Evolutionary conservation across 306 rosid species (phyloP), one percentile per base, ranked within the genome.

Genomic region (Lablab purpureus): DNA sequence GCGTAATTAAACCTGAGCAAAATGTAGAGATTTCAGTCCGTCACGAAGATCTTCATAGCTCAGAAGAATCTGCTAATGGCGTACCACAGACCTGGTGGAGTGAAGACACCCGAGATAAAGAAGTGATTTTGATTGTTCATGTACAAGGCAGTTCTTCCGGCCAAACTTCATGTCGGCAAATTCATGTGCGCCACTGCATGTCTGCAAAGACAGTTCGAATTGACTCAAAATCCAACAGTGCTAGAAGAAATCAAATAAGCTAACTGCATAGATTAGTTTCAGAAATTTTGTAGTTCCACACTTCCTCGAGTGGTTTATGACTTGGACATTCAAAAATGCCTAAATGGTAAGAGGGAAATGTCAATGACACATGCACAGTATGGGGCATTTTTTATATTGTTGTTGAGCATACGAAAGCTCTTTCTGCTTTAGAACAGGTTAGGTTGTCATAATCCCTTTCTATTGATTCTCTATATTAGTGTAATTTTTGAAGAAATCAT

Each of bases 91-190:
- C 85, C 78, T 87, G 97, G 96, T 88, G 93, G 98, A 84, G 81
- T 62, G 99, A 93, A 83, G 97, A 93, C 87, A 89, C 90, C 34
- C 84, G 93, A 55, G 96, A 96, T 46, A 93, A 90, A 83, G 96
- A 93, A 82, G 91, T 90, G 32, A 84, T 84, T 71, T 81, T 93
- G 85, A 85, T 81, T 46, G 87, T 93, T 85, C 87, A 62, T 58
- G 83, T 93, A 27, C 87, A 86, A 67, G 99, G 98, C 40, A 85
- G 97, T 81, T 90, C 87, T 80, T 87, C 96, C 22, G 67, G 74
- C 70, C 81, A 67, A 74, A 80, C 86, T 37, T 52, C 4, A 63
- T 83, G 55, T 66, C 92, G 91, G 47, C 84, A 82, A 68, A 73
- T 93, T 52, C 83, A 71, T 30, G 91, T 93, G 60, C 91, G 91